Evolutionary conservation across 371 early-diverging fungal genomes (phyloP), one percentile per base, ranked within the genome.

Genomic region (Entomophthora muscae): DNA sequence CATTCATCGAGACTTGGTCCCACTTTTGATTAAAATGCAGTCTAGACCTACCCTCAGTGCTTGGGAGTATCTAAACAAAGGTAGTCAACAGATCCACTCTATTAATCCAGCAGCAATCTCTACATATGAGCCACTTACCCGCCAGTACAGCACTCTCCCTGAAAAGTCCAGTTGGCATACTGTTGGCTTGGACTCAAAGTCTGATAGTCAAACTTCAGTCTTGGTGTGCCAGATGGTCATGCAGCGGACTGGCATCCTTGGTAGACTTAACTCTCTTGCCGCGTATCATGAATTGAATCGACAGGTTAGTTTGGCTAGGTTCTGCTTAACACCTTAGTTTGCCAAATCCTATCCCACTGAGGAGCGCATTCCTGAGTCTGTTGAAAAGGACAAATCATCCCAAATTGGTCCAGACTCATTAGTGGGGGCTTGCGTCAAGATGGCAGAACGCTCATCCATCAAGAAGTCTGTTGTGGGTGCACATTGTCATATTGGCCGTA

Each of bases 401-500:
- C 30, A 59, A 12, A 31, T 68, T 32, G 93, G 95, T 33, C 76
- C 82, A 17, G 98, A 97, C 68, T 93, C 94, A 0, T 70, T 93
- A 63, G 79, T 97, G 53, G 96, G 97, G 32, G 88, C 88, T 52
- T 79, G 82, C 54, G 84, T 91, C 54, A 88, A 83, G 72, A 83
- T 97, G 62, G 94, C 85, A 53, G 95, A 96, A 62, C 78, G 89
- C 54, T 88, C 89, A 17, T 85, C 88, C 1, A 84, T 97, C 63
- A 95, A 96, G 74, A 88, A 88, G 68, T 88, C 91, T 10, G 84
- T 90, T 52, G 83, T 97, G 30, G 98, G 98, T 51, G 79, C 84
- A 21, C 92, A 96, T 71, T 88, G 93, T 70, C 70, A 79, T 22
- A 90, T 97, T 73, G 98, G 98, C 57, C 89, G 87, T 71, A 88